These are phyloP conservation scores for Austroboletus niveus DNA, from an alignment of 1,284 basidiomycete genomes.

Conservation along the genomic window DNA sequence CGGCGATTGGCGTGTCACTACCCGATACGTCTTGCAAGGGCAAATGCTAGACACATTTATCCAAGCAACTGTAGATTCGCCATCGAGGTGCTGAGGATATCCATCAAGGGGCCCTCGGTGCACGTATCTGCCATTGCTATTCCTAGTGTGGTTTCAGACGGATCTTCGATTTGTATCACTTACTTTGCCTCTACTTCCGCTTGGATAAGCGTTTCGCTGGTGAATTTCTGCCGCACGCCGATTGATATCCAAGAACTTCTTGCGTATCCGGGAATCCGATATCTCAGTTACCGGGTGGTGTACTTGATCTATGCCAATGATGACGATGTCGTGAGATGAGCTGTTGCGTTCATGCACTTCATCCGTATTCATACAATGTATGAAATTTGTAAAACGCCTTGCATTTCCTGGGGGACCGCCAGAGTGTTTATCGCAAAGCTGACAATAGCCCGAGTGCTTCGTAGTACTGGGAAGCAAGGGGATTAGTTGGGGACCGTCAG, in stretches of 20 bases:
- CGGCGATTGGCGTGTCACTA: constrained; percentile 29
- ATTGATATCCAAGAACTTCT: constrained; percentile 71
- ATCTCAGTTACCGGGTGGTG: constrained; percentile 86
- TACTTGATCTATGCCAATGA: constrained; percentile 66
- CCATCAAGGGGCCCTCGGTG: constrained; percentile 13
- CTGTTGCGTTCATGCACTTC: constrained; percentile 61
- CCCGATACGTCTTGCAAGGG: constrained; percentile 31
- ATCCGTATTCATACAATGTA: constrained; percentile 14
- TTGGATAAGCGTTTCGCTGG: constrained; percentile 50
- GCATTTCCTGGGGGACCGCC: constrained; percentile 57
- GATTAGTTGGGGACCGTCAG: constrained; percentile 44
- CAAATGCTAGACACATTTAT: constrained; percentile 31
- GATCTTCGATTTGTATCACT: constrained; percentile 14
- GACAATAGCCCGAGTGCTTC: constrained; percentile 72
- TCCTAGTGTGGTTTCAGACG: constrained; percentile 19
- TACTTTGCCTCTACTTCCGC: constrained; percentile 59
- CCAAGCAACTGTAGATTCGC: constrained; percentile 10
- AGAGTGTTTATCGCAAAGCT: constrained; percentile 62
- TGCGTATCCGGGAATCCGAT: constrained; percentile 89
- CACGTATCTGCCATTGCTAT: constrained; percentile 27
- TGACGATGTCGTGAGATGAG: constrained; percentile 78
- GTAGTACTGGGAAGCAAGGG: constrained; percentile 62
- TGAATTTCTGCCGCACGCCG: constrained; percentile 69
- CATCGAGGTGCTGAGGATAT: constrained; percentile 5
- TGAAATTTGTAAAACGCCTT: constrained; percentile 10